Conservation (phyloP, 306 rosid species). For the Crataegus laevigata region DNA sequence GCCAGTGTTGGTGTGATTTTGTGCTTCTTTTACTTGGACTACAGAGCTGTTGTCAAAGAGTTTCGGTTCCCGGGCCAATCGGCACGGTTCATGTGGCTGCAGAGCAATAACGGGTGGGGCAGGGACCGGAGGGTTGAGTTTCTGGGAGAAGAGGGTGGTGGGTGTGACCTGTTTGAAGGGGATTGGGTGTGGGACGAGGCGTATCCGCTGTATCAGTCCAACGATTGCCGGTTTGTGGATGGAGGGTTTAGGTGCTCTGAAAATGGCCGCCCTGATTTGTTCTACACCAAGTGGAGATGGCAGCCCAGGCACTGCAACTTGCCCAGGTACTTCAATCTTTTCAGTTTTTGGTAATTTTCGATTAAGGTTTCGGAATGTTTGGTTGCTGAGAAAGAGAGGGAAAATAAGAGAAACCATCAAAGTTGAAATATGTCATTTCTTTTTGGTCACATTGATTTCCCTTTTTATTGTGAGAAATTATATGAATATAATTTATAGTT, state of each 20-base stretch:
- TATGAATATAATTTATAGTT: not conserved
- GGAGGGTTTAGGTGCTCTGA: constrained; percentile 77
- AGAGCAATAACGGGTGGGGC: constrained; percentile 22
- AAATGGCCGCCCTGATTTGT: constrained; percentile 86
- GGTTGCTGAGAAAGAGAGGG: not conserved
- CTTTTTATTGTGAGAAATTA: not conserved
- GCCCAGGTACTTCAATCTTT: constrained; percentile 48
- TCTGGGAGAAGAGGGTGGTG: constrained; percentile 37
- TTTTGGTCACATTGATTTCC: not conserved
- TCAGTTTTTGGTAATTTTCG: not conserved
- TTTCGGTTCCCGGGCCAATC: constrained; percentile 35
- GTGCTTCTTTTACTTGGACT: constrained; percentile 54
- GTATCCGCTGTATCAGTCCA: constrained; percentile 66
- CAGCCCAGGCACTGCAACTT: constrained; percentile 74
- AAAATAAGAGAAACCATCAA: not conserved
- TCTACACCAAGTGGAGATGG: constrained; percentile 94
- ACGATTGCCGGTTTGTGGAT: constrained; percentile 60
- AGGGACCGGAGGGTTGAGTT: constrained; percentile 43
- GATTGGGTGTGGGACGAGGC: constrained; percentile 89
- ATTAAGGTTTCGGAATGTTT: not conserved
- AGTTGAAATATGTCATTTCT: not conserved
- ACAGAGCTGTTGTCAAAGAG: constrained; percentile 32
- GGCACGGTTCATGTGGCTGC: constrained; percentile 47
- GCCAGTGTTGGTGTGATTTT: constrained; percentile 37
- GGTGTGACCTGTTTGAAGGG: constrained; percentile 73